These are phyloP conservation scores for Arthromyces matolae DNA, from an alignment of 768 basidiomycete species.

Conservation along the genomic window DNA sequence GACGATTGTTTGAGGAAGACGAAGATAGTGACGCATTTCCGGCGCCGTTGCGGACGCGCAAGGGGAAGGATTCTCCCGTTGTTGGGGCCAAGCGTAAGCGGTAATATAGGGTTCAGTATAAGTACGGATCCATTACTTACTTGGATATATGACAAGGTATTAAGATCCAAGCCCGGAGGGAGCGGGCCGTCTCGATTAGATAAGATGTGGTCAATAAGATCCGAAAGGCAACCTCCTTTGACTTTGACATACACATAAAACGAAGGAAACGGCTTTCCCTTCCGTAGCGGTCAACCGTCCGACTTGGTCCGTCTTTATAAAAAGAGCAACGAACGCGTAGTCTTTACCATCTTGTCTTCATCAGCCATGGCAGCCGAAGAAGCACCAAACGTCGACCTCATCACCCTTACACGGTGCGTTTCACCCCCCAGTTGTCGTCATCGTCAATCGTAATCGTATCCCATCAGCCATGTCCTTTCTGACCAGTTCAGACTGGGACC, in stretches of 20 bases:
- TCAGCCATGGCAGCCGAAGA: conserved; percentile 52
- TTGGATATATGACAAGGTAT: background rate
- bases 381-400: conserved; percentile 77
- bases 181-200: conserved; percentile 12
- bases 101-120: too few relatives aligned
- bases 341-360: conserved; percentile 20
- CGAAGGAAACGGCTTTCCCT: conserved; percentile 15
- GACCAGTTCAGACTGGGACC: conserved; percentile 83
- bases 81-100: conserved; percentile 65
- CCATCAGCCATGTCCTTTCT: conserved; percentile 74
- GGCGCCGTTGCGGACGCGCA: conserved; percentile 66
- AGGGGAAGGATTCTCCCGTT: conserved; percentile 49
- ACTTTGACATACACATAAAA: conserved; percentile 9
- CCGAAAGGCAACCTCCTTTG: conserved; percentile 7
- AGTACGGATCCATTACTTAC: too few relatives aligned
- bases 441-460: background rate
- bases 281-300: conserved; percentile 16
- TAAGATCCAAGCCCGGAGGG: background rate
- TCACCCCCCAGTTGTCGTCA: background rate
- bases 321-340: conserved; percentile 1
- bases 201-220: conserved; percentile 22
- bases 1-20: conserved; percentile 43
- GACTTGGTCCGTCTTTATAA: conserved; percentile 18
- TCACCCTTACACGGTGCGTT: conserved; percentile 86
- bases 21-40: conserved; percentile 76